Base-by-base conservation (phyloP, 768 basidiomycete genomes). In the Gymnopilus dilepis region DNA sequence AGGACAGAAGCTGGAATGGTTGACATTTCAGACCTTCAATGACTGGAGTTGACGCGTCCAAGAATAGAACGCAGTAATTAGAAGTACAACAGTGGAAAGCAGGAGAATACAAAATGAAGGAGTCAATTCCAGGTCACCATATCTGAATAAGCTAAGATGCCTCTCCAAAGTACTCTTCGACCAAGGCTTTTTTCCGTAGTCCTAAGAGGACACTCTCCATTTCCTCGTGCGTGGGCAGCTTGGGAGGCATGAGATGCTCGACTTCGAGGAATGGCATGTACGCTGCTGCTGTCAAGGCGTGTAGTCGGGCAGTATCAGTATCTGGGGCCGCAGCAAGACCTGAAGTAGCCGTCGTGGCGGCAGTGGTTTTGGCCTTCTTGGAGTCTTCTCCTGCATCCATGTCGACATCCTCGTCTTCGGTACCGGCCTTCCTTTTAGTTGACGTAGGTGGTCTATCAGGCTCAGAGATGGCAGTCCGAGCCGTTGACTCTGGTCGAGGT, bases 121-220 rank as follows among this genome's bases (percentile, higher is more conserved):
- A 1, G 24, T 17, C 37, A 8, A 40, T 13, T 11, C 22, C 7
- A 19, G 19, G 3, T 52, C 52, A 21, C 8, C n/a, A 6, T 22
- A 54, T n/a, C 45, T 24, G 22, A 53, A 50, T 30, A 51, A 28
- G 38, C 43, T 69, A 73, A 34, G 73, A 61, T 53, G 71, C 71
- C 57, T 77, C 76, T 19, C 83, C 82, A 61, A 85, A 84, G 66
- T 85, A 84, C 67, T 97, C 94, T 68, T 93, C 89, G 58, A 94
- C 85, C 43, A 97, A 74, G 21, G 89, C 89, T 76, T 88, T 84
- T 77, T 97, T 96, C 70, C 90, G 82, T 63, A 95, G 77, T 26
- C 82, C 84, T 59, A 97, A 80, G 56, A 97, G 72, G 9, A 91
- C 84, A 21, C 74, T 72, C 71, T 93, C 93, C 90, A 94, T 90